Percentiles rank a stretch among this genome's conserved stretches.
Evolutionary conservation across 1,139 yeast genomes (phyloP).

Genomic region (Saccharomyces hybrid): DNA sequence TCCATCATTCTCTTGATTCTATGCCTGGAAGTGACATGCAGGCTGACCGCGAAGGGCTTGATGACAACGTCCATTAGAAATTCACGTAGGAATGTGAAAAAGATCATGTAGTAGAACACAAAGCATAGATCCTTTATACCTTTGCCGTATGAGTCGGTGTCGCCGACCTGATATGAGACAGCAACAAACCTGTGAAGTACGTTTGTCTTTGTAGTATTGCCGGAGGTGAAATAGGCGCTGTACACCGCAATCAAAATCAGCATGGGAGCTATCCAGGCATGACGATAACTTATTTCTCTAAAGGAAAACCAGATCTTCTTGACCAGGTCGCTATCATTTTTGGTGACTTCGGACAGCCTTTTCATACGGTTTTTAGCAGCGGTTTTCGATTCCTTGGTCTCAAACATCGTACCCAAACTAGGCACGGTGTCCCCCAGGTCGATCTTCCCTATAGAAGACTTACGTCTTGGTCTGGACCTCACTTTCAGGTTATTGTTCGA

Average conservation of each 20-base stretch:
- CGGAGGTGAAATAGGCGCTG: conserved; percentile 40
- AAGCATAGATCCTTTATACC: conserved; percentile 74
- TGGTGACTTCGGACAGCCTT: conserved; percentile 16
- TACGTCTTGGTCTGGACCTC: conserved; percentile 22
- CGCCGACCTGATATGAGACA: conserved; percentile 49
- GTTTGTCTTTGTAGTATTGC: conserved; percentile 47
- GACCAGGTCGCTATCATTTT: conserved; percentile 20
- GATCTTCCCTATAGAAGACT: conserved; percentile 27
- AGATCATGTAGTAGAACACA: conserved; percentile 67
- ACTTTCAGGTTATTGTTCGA: conserved; percentile 2
- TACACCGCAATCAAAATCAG: conserved; percentile 37
- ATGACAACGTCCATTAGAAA: conserved; percentile 75
- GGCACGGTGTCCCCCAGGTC: conserved; percentile 25
- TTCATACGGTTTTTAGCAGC: conserved; percentile 23
- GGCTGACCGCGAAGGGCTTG: conserved; percentile 53
- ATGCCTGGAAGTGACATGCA: conserved; percentile 48
- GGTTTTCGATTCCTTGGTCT: conserved; percentile 18
- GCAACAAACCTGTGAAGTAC: conserved; percentile 54
- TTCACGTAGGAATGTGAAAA: conserved; percentile 83
- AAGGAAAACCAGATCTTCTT: conserved; percentile 48
- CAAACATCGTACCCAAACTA: conserved; percentile 22
- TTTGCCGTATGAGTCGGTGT: conserved; percentile 54
- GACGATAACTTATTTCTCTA: conserved; percentile 56
- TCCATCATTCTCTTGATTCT: conserved; percentile 78
- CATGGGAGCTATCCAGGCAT: conserved; percentile 71